Evolutionary conservation across 345 rosid genomes (phyloP), one percentile per base, ranked within the genome.

Genomic region (Moricandia arvensis): DNA sequence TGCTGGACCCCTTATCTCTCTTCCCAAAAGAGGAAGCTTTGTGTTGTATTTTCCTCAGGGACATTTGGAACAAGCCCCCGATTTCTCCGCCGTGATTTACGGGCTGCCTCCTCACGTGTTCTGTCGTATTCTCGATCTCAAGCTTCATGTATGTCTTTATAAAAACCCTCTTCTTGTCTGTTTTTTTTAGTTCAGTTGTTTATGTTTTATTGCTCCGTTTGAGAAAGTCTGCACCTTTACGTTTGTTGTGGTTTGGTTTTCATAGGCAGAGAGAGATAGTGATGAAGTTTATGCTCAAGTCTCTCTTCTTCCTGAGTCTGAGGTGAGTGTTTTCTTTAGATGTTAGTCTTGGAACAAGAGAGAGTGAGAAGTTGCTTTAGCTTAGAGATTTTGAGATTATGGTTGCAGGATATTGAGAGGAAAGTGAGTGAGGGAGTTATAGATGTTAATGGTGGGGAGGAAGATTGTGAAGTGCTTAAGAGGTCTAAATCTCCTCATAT

Each of bases 271-370:
- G 83, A 86, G 88, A 13, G 83, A 84, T 59, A 90, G 85, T 0
- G 99, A 93, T 82, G 99, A 95, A 73, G 99, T 90, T 21, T 93
- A 90, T 78, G 96, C 99, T 18, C 97, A 89, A 75, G 97, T 95
- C 51, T 86, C 94, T 12, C 85, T 95, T 71, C 76, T 86, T 85
- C 93, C 93, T 51, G 96, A 90, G 81, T 81, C 38, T 6, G 90
- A 90, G 98, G 99, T 93, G 60, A 53, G 89, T 68, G 43, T 16
- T 60, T 18, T 34, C 16, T 37, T 37, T 57, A 18, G 1, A 34
- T 71, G 2, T 13, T 18, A 66, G 60, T 12, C 3, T 24, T 66
- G 35, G 15, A 66, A 66, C 27, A 13, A 57, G 12, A 17, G 11
- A 24, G 65, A 51, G 17, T 0, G 0, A 8, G 2, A 34, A 10